A percentile compares a stretch with the other conserved stretches of the same genome.
These are phyloP conservation scores for Saccharomycopsis oosterbeekiorum DNA, from an alignment of 805 yeast species.

Conservation along the genomic window DNA sequence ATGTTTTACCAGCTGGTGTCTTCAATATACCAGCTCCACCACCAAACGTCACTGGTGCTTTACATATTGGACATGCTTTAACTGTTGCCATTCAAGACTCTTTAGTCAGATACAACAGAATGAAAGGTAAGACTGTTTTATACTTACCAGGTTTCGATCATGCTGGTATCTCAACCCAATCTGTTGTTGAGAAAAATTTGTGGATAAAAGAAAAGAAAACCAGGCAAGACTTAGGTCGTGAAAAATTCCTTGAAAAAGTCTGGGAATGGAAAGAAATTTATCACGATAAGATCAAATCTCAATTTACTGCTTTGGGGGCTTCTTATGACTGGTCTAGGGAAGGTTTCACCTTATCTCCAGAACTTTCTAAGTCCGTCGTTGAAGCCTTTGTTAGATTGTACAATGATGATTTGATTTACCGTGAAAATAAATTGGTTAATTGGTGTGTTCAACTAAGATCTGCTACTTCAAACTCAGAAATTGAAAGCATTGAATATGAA, in stretches of 20 bases:
- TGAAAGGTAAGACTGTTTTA: conserved; percentile 91
- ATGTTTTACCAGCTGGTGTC: conserved; percentile 67
- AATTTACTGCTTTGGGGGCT: conserved; percentile 83
- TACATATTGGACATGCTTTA: conserved; percentile 97
- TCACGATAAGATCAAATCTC: conserved; percentile 75
- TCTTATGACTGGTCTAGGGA: conserved; percentile 95
- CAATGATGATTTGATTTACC: conserved; percentile 91
- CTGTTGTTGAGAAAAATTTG: conserved; percentile 92
- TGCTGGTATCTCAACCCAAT: conserved; percentile 98
- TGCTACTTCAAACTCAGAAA: conserved; percentile 92
- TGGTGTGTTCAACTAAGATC: conserved; percentile 95
- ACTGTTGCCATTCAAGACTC: conserved; percentile 93
- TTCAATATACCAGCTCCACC: conserved; percentile 98
- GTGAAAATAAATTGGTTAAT: conserved; percentile 87
- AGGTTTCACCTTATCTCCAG: conserved; percentile 83
- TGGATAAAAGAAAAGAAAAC: conserved; percentile 84
- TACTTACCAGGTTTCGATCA: conserved; percentile 97
- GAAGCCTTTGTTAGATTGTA: conserved; percentile 89
- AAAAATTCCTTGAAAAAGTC: conserved; percentile 73
- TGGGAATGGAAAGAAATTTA: conserved; percentile 99
- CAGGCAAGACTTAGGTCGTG: conserved; percentile 93
- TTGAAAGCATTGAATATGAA: conserved; percentile 80
- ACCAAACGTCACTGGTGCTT: conserved; percentile 97
- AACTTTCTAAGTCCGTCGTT: conserved; percentile 65
- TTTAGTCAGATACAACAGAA: conserved; percentile 86